phyloP scores from a whole-genome alignment of 2,329 filamentous ascomycete genomes.

The Orbilia javanica region DNA sequence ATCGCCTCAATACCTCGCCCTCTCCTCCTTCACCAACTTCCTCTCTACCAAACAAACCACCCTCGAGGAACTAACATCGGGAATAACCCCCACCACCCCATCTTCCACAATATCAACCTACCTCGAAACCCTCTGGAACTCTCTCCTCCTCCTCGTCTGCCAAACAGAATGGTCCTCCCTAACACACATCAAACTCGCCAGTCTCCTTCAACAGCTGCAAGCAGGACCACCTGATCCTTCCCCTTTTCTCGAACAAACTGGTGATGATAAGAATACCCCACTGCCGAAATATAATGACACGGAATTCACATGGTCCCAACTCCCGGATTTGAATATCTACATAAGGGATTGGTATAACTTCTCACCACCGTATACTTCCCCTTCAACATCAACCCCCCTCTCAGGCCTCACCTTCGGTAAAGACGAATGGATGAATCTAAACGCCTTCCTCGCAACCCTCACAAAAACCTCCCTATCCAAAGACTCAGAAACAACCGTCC shows the following conservation, averaged over 20 bases:
- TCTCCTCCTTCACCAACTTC: not conserved
- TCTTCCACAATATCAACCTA: slow-evolving; percentile 24
- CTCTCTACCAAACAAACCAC: not conserved
- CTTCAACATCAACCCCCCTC: not conserved
- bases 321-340: slow-evolving; percentile 28
- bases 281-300: slow-evolving; percentile 5
- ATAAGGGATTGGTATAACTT: slow-evolving; percentile 36
- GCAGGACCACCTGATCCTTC: not conserved
- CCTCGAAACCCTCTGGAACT: slow-evolving; percentile 33
- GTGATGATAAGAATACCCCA: too few species aligned
- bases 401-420: not conserved
- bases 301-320: slow-evolving; percentile 18
- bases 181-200: not conserved
- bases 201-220: slow-evolving; percentile 16
- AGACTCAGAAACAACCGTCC: not conserved
- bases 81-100: slow-evolving; percentile 7
- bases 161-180: slow-evolving; percentile 5
- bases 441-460: slow-evolving; percentile 25
- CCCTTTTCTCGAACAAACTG: not conserved
- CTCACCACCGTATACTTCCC: slow-evolving; percentile 13
- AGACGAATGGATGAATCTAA: slow-evolving; percentile 35
- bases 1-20: not conserved
- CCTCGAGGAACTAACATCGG: not conserved
- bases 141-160: slow-evolving; percentile 27
- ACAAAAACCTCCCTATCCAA: not conserved